A percentile compares a stretch with the other conserved stretches of the same genome.
These are phyloP conservation scores for Pinus albicaulis DNA, from an alignment of 75 land plant genomes.

Conservation along the genomic window DNA sequence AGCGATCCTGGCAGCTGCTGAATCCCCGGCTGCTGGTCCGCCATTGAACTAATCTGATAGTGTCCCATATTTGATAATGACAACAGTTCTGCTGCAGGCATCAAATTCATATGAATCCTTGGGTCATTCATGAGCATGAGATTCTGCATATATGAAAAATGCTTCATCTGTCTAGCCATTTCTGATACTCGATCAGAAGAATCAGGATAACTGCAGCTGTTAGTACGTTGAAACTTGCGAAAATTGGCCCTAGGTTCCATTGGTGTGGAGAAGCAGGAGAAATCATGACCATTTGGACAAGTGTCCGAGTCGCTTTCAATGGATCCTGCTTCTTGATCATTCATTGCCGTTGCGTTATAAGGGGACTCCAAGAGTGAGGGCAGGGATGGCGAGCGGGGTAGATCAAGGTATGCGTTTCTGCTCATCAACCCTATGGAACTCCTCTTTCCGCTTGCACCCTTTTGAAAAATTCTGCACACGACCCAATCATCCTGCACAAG, in stretches of 20 bases:
- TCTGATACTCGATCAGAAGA: slow-evolving; percentile 8
- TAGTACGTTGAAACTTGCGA: neutral
- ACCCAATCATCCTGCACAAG: slow-evolving; percentile 55
- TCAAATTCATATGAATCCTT: neutral
- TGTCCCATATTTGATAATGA: neutral
- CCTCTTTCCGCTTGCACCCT: slow-evolving; percentile 32
- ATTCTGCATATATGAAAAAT: no score
- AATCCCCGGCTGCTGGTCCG: neutral
- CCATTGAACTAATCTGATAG: neutral
- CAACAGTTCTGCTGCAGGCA: neutral
- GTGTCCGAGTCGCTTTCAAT: neutral
- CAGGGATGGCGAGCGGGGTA: slow-evolving; percentile 1
- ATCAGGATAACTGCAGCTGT: neutral
- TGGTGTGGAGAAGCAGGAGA: slow-evolving; percentile 5
- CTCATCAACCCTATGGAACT: neutral
- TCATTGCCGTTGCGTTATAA: neutral
- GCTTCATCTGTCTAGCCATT: neutral
- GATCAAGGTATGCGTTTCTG: neutral
- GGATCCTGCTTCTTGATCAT: neutral
- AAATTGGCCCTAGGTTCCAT: neutral
- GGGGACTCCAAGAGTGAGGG: slow-evolving; percentile 8
- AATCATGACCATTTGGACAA: neutral
- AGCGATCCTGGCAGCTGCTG: neutral
- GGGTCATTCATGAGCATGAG: neutral
- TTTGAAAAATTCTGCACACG: slow-evolving; percentile 63